Evolutionary conservation across 306 rosid genomes (phyloP), one percentile per base, ranked within the genome.

Genomic region (Castanea crenata): DNA sequence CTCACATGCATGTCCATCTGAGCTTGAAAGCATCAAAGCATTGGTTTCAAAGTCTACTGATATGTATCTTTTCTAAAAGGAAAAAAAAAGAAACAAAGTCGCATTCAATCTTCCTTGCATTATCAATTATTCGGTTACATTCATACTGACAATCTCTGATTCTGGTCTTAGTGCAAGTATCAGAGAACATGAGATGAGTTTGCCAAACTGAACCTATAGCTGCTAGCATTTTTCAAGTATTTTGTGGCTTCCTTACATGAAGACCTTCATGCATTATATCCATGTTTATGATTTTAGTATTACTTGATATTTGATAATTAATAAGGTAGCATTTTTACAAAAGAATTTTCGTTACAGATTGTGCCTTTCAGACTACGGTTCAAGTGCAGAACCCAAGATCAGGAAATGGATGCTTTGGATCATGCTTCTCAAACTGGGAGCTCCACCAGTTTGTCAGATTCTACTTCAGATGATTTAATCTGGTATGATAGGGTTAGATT

Each of bases 381-480:
- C 75, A 91, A 89, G 81, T 78, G 92, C 87, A 90, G 83, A 74
- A 81, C 59, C 54, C 87, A 81, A 75, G 79, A 67, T 79, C 87
- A 77, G 71, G 87, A 88, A 71, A 84, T 49, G 76, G 51, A 74
- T 67, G 74, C 84, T 82, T 73, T 35, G 54, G 80, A 69, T 49
- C 79, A 20, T 52, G 79, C 20, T 62, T 75, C 71, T 78, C 84
- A 71, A 19, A 59, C 29, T 12, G 79, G 80, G 11, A 80, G 46
- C 64, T 69, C 65, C 64, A 62, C 55, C 58, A 74, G 18, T 16
- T 78, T 77, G 31, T 74, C 63, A 6, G 82, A 83, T 62, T 68
- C 94, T 83, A 27, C 87, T 27, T 79, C 88, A 16, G 87, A 91
- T 80, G 97, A 95, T 86, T 83, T 84, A 57, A 89, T 95, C 80